phyloP scores from a whole-genome alignment of 148 eudicot genomes.

The Polygonum maritimum region DNA sequence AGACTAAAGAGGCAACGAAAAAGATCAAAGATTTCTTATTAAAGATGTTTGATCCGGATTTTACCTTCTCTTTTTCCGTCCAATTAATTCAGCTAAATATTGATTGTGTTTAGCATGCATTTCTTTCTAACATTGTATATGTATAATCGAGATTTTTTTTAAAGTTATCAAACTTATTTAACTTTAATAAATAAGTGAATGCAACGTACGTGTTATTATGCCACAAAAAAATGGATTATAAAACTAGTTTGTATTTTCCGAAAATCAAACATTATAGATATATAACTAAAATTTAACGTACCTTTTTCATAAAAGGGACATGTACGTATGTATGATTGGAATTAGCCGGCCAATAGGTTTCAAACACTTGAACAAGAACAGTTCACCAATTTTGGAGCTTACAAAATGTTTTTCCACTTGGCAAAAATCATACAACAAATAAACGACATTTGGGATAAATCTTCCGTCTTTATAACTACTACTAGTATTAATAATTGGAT shows the following conservation, averaged over 20 bases:
- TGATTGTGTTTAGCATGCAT: not conserved
- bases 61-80: not conserved
- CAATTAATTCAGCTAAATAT: not conserved
- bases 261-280: not conserved
- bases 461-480: no score
- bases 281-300: not conserved
- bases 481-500: no score
- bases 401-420: not conserved
- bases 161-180: no score
- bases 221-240: no score
- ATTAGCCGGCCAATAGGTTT: not conserved
- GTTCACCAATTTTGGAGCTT: not conserved
- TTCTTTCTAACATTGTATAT: no score
- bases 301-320: no score
- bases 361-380: not conserved
- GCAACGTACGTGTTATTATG: no score
- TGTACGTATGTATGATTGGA: not conserved
- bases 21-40: not conserved
- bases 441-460: no score
- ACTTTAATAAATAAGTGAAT: no score
- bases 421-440: not conserved
- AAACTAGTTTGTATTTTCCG: no score
- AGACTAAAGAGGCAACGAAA: not conserved
- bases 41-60: not conserved
- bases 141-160: no score